Base-by-base conservation (phyloP, 495 filamentous ascomycete genomes). In the Hypoxylon trugodes region DNA sequence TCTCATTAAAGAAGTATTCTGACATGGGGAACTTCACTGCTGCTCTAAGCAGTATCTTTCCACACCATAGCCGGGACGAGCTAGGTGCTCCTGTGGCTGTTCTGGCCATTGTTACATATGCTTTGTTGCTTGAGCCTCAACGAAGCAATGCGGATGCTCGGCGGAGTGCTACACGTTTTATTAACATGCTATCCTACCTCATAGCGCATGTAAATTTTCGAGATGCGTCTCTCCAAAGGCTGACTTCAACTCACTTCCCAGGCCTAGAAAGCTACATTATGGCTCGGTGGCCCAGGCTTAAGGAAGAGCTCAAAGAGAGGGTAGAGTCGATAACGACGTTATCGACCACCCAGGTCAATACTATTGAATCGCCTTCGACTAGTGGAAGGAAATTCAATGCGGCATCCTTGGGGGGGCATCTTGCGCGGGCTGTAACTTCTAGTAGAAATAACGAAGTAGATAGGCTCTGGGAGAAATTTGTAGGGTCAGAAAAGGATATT, bases 51-150 rank as follows among this genome's bases (percentile, higher is more conserved):
- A 71, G 28, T 41, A 59, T 74, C 22, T 75, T 72, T 65, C 74
- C 69, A 1, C 61, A 70, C 3, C 74, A 75, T 49, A 18, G 41
- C 16, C 40, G 30, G 2, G 37, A 43, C 4, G 49, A 68, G 18
- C 51, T 79, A 15, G 61, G 69, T 9, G 69, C 71, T 7, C 63
- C 66, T n/a, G 52, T 48, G 9, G 48, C 69, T 18, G 37, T 65
- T 13, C 30, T 72, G 15, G 79, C 77, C 5, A 74, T 80, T 43
- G 75, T 74, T 15, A 82, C 79, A 0, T 79, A 76, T 58, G 63
- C 59, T 13, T 46, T 83, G 45, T 61, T 83, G 5, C 70, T 72
- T 18, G 73, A 79, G 35, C 53, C 59, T 7, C 46, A 64, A 49
- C 72, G 63, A 43, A 64, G 55, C 25, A 67, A 55, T 6, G 13